phyloP scores from a whole-genome alignment of 75 land plant species.

The Pinus taeda region DNA sequence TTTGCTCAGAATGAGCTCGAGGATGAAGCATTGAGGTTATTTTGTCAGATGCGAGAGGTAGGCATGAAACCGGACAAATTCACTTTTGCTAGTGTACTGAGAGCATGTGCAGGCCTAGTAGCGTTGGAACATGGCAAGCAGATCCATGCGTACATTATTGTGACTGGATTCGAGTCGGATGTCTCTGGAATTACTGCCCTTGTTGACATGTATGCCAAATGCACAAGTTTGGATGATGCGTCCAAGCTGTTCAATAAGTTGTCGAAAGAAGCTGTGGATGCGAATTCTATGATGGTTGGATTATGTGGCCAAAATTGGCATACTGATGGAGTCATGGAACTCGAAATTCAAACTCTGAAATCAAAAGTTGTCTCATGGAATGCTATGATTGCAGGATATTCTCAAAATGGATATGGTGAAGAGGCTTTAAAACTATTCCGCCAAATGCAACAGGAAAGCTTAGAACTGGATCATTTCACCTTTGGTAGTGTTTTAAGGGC shows the following conservation, averaged over 20 bases:
- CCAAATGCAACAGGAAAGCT: conserved; percentile 4
- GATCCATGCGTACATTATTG: conserved; percentile 32
- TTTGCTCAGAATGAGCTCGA: conserved; percentile 46
- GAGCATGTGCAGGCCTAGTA: conserved; percentile 34
- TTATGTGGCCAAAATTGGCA: conserved; percentile 19
- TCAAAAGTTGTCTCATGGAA: not conserved
- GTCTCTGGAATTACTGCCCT: conserved; percentile 34
- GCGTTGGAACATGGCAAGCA: conserved; percentile 19
- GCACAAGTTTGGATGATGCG: conserved; percentile 27
- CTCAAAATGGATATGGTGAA: not conserved
- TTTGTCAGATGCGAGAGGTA: conserved; percentile 16
- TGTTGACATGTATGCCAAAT: conserved; percentile 63
- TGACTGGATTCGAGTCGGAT: conserved; percentile 33
- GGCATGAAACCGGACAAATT: conserved; percentile 35
- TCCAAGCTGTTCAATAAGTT: conserved; percentile 30
- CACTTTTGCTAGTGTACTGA: conserved; percentile 47
- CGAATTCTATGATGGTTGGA: conserved; percentile 51
- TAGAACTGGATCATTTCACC: conserved; percentile 16
- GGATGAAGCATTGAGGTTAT: conserved; percentile 28
- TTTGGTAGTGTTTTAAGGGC: conserved; percentile 41
- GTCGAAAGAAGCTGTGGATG: conserved; percentile 26
- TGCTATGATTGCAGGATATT: not conserved
- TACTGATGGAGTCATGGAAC: conserved; percentile 7
- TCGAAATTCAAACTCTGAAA: conserved; percentile 5
- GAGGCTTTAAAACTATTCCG: not conserved